Percentiles rank a stretch among this genome's conserved stretches.
phyloP scores from a whole-genome alignment of 2,329 filamentous ascomycete genomes.

The Beauveria pseudobassiana region DNA sequence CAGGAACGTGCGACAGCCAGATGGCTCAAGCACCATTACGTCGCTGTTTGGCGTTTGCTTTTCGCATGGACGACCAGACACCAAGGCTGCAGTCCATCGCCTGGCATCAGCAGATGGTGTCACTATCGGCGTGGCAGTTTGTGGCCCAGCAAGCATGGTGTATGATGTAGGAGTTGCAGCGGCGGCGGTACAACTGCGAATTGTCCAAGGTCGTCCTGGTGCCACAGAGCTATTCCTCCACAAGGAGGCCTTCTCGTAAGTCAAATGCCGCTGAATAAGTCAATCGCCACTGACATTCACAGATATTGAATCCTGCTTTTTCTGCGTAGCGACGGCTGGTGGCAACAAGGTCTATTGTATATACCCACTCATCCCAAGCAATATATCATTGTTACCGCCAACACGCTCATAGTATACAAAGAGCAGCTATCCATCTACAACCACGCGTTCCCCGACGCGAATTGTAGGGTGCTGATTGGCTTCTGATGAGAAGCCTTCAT shows the following conservation, averaged over 20 bases:
- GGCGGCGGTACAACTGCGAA: constrained; percentile 16
- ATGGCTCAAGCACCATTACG: not conserved
- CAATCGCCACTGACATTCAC: not conserved
- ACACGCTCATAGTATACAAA: not conserved
- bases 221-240: constrained; percentile 20
- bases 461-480: constrained; percentile 25
- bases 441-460: constrained; percentile 39
- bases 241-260: constrained; percentile 19
- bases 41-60: constrained; percentile 11
- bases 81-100: constrained; percentile 3
- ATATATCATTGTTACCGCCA: not conserved
- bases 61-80: constrained; percentile 16
- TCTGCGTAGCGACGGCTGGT: not conserved
- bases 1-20: not conserved
- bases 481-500: not conserved
- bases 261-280: not conserved
- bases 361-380: not conserved
- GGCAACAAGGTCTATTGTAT: not conserved
- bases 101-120: not conserved
- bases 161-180: constrained; percentile 16
- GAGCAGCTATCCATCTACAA: constrained; percentile 14
- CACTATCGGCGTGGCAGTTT: constrained; percentile 18
- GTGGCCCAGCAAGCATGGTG: constrained; percentile 19
- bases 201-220: constrained; percentile 11
- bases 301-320: not conserved